Percentiles rank a stretch among this genome's conserved stretches.
Evolutionary conservation across 805 yeast genomes (phyloP).

Genomic region (Pichia paraexigua): DNA sequence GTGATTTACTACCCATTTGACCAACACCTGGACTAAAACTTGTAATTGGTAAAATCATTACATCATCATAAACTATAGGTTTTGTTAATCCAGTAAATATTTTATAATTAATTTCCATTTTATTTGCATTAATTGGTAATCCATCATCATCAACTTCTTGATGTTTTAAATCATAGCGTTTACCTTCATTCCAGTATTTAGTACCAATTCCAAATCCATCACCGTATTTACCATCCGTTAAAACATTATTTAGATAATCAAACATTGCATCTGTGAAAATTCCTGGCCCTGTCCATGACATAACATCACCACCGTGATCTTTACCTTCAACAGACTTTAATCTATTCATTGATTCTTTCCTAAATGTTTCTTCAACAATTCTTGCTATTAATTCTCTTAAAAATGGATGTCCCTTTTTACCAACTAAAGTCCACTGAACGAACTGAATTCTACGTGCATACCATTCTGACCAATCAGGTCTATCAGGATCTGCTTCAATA

Average conservation of each 20-base stretch:
- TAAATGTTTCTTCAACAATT: slow-evolving; percentile 68
- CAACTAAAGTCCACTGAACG: slow-evolving; percentile 94
- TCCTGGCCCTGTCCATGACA: slow-evolving; percentile 97
- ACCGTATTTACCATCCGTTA: slow-evolving; percentile 26
- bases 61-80: slow-evolving; percentile 57
- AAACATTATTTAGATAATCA: slow-evolving; percentile 63
- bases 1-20: slow-evolving; percentile 52
- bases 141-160: slow-evolving; percentile 17
- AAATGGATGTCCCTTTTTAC: slow-evolving; percentile 87
- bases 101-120: slow-evolving; percentile 45
- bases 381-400: slow-evolving; percentile 70
- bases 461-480: slow-evolving; percentile 91
- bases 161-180: slow-evolving; percentile 16
- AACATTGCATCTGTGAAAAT: slow-evolving; percentile 85
- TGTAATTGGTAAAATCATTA: slow-evolving; percentile 64
- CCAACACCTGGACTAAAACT: slow-evolving; percentile 62
- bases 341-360: slow-evolving; percentile 39
- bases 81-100: slow-evolving; percentile 50
- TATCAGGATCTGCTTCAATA: slow-evolving; percentile 94
- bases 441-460: slow-evolving; percentile 90
- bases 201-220: slow-evolving; percentile 31
- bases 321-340: slow-evolving; percentile 45
- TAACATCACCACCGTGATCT: slow-evolving; percentile 66
- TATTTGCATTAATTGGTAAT: slow-evolving; percentile 18
- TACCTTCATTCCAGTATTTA: slow-evolving; percentile 17